A percentile compares a stretch with the other conserved stretches of the same genome.
Conservation (phyloP, 177 flowering plant genomes). For the Tripterygium wilfordii region DNA sequence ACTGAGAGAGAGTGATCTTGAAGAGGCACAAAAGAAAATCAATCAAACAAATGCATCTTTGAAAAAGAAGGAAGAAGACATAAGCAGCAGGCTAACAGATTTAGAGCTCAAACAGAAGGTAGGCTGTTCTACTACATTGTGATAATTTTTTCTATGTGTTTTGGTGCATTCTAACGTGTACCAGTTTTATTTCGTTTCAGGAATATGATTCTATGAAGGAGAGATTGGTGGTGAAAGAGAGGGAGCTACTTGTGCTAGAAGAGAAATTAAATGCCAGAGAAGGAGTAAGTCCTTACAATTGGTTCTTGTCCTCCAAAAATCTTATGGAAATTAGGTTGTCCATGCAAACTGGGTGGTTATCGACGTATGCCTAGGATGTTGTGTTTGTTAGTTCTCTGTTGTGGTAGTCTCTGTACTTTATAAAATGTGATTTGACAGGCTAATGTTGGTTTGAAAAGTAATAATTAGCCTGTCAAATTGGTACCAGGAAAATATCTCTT, state of each 20-base stretch:
- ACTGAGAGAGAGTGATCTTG: conserved; percentile 67
- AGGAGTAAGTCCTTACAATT: conserved; percentile 28
- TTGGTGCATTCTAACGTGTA: background rate
- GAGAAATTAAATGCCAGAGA: conserved; percentile 52
- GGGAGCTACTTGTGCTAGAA: conserved; percentile 39
- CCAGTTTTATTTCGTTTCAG: conserved; percentile 28
- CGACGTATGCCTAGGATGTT: too few relatives aligned
- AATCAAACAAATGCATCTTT: conserved; percentile 30
- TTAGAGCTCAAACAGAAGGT: conserved; percentile 49
- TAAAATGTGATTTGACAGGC: too few relatives aligned
- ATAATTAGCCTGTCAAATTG: too few relatives aligned
- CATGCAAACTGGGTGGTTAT: too few relatives aligned
- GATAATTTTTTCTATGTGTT: background rate
- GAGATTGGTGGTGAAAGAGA: conserved; percentile 44
- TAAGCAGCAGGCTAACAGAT: conserved; percentile 35
- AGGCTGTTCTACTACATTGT: conserved; percentile 8
- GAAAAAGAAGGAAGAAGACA: conserved; percentile 60
- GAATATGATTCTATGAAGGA: conserved; percentile 35
- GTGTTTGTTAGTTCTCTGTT: too few relatives aligned
- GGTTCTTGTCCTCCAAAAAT: too few relatives aligned
- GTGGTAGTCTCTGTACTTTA: too few relatives aligned
- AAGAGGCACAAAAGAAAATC: conserved; percentile 52
- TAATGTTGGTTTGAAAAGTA: too few relatives aligned
- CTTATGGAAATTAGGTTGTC: too few relatives aligned
- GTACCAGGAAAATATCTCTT: too few relatives aligned